A percentile compares a stretch with the other conserved stretches of the same genome.
Evolutionary conservation across 2,329 filamentous ascomycete genomes (phyloP).

Genomic region (Microsporum canis): DNA sequence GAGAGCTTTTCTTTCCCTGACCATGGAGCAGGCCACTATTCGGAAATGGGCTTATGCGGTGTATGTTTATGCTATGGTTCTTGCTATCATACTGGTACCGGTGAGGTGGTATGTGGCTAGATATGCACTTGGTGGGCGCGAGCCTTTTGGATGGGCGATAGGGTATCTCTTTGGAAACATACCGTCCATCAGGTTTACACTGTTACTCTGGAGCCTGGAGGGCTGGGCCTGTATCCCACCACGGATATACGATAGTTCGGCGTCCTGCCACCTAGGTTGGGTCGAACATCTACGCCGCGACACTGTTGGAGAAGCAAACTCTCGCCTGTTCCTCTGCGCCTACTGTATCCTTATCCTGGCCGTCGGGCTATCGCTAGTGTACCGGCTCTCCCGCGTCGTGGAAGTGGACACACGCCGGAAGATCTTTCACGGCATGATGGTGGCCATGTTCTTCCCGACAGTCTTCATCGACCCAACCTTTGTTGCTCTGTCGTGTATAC

Average conservation of each 20-base stretch:
- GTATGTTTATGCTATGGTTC: constrained; percentile 61
- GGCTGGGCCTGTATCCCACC: constrained; percentile 64
- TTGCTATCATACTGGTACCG: constrained; percentile 55
- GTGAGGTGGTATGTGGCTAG: constrained; percentile 58
- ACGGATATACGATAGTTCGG: constrained; percentile 24
- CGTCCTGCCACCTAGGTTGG: constrained; percentile 44
- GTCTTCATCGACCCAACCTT: constrained; percentile 80
- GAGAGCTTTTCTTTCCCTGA: constrained; percentile 68
- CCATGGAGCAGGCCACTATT: constrained; percentile 60
- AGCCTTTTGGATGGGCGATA: constrained; percentile 86
- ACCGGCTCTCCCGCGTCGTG: constrained; percentile 61
- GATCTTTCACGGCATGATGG: constrained; percentile 98
- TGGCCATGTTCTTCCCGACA: constrained; percentile 82
- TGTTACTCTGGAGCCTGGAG: constrained; percentile 57
- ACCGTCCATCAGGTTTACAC: constrained; percentile 57
- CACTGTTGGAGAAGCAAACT: constrained; percentile 63
- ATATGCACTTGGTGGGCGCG: constrained; percentile 57
- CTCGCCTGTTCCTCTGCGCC: constrained; percentile 60
- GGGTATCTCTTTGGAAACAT: constrained; percentile 80
- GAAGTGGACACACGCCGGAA: constrained; percentile 95
- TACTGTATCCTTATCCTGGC: constrained; percentile 65
- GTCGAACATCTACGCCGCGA: constrained; percentile 53
- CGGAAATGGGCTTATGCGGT: constrained; percentile 76
- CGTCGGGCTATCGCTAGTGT: constrained; percentile 61
- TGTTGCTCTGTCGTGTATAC: constrained; percentile 62